Evolutionary conservation across 2,329 filamentous ascomycete genomes (phyloP).

Genomic region (Hawksworthiomyces lignivorus): DNA sequence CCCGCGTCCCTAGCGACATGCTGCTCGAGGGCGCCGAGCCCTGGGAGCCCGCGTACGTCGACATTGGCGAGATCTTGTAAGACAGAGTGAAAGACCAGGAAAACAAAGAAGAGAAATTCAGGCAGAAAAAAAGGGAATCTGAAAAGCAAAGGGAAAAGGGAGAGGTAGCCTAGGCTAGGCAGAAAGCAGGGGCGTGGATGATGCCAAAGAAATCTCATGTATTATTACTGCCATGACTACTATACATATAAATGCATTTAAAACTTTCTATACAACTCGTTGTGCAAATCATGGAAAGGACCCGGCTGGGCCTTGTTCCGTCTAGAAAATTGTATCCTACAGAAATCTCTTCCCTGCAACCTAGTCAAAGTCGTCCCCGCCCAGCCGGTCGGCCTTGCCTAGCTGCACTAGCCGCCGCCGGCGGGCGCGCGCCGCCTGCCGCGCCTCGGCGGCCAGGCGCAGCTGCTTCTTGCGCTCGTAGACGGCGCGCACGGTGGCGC

Average conservation of each 20-base stretch:
- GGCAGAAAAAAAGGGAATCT: too few species aligned
- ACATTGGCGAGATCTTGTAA: slow-evolving; percentile 62
- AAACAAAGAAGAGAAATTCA: too few species aligned
- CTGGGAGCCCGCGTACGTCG: slow-evolving; percentile 62
- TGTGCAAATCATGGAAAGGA: too few species aligned
- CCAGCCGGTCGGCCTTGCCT: slow-evolving; percentile 47
- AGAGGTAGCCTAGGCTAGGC: too few species aligned
- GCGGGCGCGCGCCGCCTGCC: slow-evolving; percentile 29
- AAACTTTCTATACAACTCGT: too few species aligned
- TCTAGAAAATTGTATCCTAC: too few species aligned
- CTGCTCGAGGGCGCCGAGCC: slow-evolving; percentile 51
- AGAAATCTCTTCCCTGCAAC: too few species aligned
- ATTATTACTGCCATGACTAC: slow-evolving; percentile 6
- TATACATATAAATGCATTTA: slow-evolving; percentile 5
- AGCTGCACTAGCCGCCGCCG: slow-evolving; percentile 39
- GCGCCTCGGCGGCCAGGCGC: slow-evolving; percentile 42
- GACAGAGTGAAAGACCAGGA: not conserved
- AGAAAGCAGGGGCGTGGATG: too few species aligned
- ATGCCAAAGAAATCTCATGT: too few species aligned
- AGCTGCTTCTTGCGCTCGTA: slow-evolving; percentile 82
- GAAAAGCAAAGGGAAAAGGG: too few species aligned
- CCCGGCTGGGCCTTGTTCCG: too few species aligned
- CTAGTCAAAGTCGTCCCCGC: slow-evolving; percentile 56
- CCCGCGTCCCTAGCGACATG: slow-evolving; percentile 63
- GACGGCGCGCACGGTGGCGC: slow-evolving; percentile 72